Evolutionary conservation across 2,329 filamentous ascomycete genomes (phyloP).

Genomic region (Grosmannia clavigera): DNA sequence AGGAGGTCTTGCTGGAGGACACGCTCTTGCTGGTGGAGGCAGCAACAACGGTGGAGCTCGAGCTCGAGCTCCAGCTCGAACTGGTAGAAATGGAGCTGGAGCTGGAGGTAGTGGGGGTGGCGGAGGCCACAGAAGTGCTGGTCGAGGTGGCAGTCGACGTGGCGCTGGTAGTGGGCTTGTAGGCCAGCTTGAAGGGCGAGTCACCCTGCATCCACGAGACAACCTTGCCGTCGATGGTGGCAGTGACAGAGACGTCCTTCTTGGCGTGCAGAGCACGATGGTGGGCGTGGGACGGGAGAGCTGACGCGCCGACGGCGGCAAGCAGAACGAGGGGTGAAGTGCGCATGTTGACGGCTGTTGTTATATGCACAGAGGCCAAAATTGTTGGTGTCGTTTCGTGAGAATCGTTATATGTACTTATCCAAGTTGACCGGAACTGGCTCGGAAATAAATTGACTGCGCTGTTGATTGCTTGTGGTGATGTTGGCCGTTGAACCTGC

Average conservation of each 20-base stretch:
- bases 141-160: slow-evolving; percentile 1
- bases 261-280: slow-evolving; percentile 20
- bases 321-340: slow-evolving; percentile 18
- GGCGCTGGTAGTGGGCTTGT: slow-evolving; percentile 14
- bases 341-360: slow-evolving; percentile 11
- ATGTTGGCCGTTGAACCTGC: slow-evolving; percentile 4
- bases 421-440: slow-evolving; percentile 14
- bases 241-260: slow-evolving; percentile 12
- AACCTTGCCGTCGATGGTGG: slow-evolving; percentile 17
- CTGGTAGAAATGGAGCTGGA: too few relatives aligned
- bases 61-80: background rate
- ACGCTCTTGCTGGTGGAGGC: background rate
- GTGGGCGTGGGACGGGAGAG: slow-evolving; percentile 25
- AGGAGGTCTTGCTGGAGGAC: background rate
- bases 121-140: background rate
- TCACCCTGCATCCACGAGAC: slow-evolving; percentile 17
- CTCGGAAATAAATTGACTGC: background rate
- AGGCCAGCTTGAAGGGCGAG: slow-evolving; percentile 17
- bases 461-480: background rate
- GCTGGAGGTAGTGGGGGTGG: background rate
- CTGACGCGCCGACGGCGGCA: slow-evolving; percentile 20
- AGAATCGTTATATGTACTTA: background rate
- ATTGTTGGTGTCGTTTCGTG: slow-evolving; percentile 1
- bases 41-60: background rate
- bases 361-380: background rate